phyloP scores from a whole-genome alignment of 2,329 filamentous ascomycete species.

The Talaromyces islandicus region DNA sequence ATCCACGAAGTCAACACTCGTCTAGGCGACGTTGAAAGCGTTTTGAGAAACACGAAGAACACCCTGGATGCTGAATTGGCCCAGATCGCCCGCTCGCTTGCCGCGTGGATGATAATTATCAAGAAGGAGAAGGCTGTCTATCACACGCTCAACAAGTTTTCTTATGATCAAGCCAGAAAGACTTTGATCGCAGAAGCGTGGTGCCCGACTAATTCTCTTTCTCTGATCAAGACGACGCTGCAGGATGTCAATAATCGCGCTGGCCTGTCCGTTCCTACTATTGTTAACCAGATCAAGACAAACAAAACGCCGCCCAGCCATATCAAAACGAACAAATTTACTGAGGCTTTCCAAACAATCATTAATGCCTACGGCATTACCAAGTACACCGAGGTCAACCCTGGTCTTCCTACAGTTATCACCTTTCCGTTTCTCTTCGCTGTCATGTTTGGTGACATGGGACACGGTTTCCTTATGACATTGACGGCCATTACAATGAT shows the following conservation, averaged over 20 bases:
- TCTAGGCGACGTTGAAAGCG: constrained; percentile 82
- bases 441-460: constrained; percentile 99
- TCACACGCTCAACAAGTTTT: constrained; percentile 90
- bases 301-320: constrained; percentile 97
- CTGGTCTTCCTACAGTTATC: constrained; percentile 87
- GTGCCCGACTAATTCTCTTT: constrained; percentile 87
- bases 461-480: constrained; percentile 87
- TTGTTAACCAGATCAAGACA: constrained; percentile 95
- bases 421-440: constrained; percentile 99
- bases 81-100: constrained; percentile 85
- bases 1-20: constrained; percentile 96
- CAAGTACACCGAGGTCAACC: constrained; percentile 96
- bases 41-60: constrained; percentile 89
- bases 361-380: constrained; percentile 97
- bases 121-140: constrained; percentile 99
- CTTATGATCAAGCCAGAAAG: constrained; percentile 90
- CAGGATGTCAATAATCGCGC: constrained; percentile 96
- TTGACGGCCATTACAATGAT: constrained; percentile 84
- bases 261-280: constrained; percentile 92
- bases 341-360: constrained; percentile 96
- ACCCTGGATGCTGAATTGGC: constrained; percentile 89
- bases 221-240: constrained; percentile 83
- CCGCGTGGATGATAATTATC: constrained; percentile 95
- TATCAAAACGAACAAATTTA: constrained; percentile 97
- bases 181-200: constrained; percentile 97